Conservation (phyloP, 2,329 filamentous ascomycete genomes). For the Ophioceras dolichostomum region DNA sequence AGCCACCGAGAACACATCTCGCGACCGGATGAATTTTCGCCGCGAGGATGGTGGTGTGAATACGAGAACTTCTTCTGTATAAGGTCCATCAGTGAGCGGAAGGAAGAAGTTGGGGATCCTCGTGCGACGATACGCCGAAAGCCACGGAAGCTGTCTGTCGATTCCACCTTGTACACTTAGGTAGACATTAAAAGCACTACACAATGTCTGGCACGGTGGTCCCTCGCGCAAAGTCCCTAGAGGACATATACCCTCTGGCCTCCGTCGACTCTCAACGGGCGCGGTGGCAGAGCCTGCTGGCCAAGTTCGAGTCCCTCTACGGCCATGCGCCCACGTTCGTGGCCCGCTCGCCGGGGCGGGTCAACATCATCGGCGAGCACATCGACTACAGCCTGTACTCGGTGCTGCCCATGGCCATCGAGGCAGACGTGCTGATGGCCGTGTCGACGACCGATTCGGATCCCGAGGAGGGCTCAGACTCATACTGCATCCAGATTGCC, state of each 20-base stretch:
- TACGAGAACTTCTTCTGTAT: no score
- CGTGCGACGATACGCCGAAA: no score
- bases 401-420: slow-evolving; percentile 90
- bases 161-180: no score
- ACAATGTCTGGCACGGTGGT: slow-evolving; percentile 47
- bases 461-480: slow-evolving; percentile 38
- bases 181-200: no score
- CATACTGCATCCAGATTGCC: slow-evolving; percentile 61
- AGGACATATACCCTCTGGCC: slow-evolving; percentile 73
- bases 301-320: slow-evolving; percentile 59
- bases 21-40: no score
- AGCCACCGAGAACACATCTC: no score
- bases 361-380: slow-evolving; percentile 98
- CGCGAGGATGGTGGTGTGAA: no score
- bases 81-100: no score
- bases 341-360: slow-evolving; percentile 79
- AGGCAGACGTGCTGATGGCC: slow-evolving; percentile 80
- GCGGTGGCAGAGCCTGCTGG: slow-evolving; percentile 65
- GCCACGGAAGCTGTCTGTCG: no score
- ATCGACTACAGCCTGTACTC: slow-evolving; percentile 98
- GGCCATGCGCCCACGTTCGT: slow-evolving; percentile 66
- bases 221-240: slow-evolving; percentile 61
- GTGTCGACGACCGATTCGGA: slow-evolving; percentile 43
- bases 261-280: slow-evolving; percentile 53
- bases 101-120: no score